Conservation (phyloP, 2,329 filamentous ascomycete genomes). For the Beauveria varroae region DNA sequence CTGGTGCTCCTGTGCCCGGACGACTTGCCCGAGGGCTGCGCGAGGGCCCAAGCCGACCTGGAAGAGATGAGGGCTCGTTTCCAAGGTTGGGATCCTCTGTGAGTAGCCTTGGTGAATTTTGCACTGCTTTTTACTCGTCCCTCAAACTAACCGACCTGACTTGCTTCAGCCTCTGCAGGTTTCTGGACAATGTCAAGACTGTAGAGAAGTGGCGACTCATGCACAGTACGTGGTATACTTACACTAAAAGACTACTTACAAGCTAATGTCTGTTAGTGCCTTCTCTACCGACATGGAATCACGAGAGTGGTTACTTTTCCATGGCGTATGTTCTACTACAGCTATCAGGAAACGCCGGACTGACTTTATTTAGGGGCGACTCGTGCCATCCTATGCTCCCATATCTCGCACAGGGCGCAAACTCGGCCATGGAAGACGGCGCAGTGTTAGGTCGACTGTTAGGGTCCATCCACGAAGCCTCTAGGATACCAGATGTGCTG, state of each 20-base stretch:
- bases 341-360: background rate
- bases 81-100: slow-evolving; percentile 55
- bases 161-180: slow-evolving; percentile 22
- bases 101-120: background rate
- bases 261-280: slow-evolving; percentile 27
- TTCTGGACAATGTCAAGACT: slow-evolving; percentile 37
- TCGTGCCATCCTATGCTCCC: slow-evolving; percentile 59
- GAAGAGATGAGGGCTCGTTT: slow-evolving; percentile 57
- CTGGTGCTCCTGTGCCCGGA: slow-evolving; percentile 60
- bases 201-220: slow-evolving; percentile 62
- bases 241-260: background rate
- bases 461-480: slow-evolving; percentile 37
- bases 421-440: slow-evolving; percentile 60
- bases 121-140: background rate
- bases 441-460: slow-evolving; percentile 55
- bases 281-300: slow-evolving; percentile 6
- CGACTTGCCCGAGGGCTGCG: slow-evolving; percentile 46
- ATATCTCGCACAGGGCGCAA: slow-evolving; percentile 58
- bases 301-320: background rate
- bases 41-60: slow-evolving; percentile 42
- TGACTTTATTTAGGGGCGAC: slow-evolving; percentile 38
- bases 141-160: background rate
- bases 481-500: slow-evolving; percentile 38
- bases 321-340: background rate
- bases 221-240: slow-evolving; percentile 28